Evolutionary conservation across 2,329 filamentous ascomycete genomes (phyloP), one percentile per base, ranked within the genome.

Genomic region (Stemphylium beticola): DNA sequence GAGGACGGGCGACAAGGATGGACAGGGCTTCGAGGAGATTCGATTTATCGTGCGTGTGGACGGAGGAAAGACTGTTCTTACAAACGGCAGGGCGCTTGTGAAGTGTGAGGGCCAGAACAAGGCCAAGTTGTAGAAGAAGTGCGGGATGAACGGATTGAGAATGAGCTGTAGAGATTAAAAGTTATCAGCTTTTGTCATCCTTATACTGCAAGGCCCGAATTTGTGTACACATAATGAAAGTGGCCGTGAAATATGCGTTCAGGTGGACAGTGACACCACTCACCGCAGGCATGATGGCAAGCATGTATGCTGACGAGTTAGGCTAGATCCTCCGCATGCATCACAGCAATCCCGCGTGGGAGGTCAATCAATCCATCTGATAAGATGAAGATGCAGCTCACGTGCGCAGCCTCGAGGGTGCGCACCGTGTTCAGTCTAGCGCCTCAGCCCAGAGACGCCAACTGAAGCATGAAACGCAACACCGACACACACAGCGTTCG

Each of bases 11-110:
- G 79, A 87, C 65, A 76, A 79, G 65, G 82, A 87, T 71, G 84
- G 83, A 38, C 68, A 78, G 62, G 67, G 83, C 77, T 96, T 85
- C 77, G 92, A 96, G 77, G 92, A 96, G 75, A 79, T 96, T 45
- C 82, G 91, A 41, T 97, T 96, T 71, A 82, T 88, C 49, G 91
- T 90, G 1, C 84, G 85, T 73, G 87, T 96, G 22, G 88, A 89
- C 66, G 87, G 88, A 29, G 91, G 90, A 29, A 96, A 95, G 82
- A 86, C 92, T 15, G 91, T 91, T 57, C 79, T 97, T 76, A 95
- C 87, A 77, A 96, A 97, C 74, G 93, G 93, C 4, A 82, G 92
- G 53, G 91, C 91, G 22, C 75, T 93, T 72, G 85, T 97, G 69
- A 91, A 85, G 82, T 79, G 85, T 54, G 82, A 82, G 46, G 83